Evolutionary conservation across 306 rosid genomes (phyloP), one percentile per base, ranked within the genome.

Genomic region (Citrullus amarus): DNA sequence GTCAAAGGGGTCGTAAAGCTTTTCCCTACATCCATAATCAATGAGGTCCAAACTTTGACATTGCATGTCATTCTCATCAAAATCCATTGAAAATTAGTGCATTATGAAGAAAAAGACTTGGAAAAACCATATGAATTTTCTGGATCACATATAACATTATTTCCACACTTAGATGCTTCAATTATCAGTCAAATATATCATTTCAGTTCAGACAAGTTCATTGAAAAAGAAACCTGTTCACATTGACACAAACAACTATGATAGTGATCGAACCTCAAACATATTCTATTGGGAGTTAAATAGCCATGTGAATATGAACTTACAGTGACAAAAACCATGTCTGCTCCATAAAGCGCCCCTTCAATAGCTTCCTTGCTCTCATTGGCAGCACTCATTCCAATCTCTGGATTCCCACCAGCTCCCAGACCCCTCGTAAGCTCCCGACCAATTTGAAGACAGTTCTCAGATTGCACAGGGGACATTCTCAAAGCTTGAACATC

Each of bases 371-470:
- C 90, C 81, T 81, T 87, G 85, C 99, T 95, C 80, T 95, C 99
- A 78, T 95, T 87, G 44, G 99, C 99, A 82, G 99, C 99, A 88
- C 87, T 95, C 99, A 95, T 95, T 71, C 99, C 99, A 82, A 95
- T 90, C 75, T 95, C 99, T 2, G 99, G 99, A 85, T 92, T 92
- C 50, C 99, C 99, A 83, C 99, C 99, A 1, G 99, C 97, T 22
- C 99, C 99, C 76, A 95, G 99, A 75, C 99, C 99, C 80, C 99
- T 84, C 0, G 99, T 95, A 82, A 95, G 97, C 91, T 92, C 99
- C 79, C 86, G 92, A 81, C 99, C 99, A 25, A 95, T 95, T 75
- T 91, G 99, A 75, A 95, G 86, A 54, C 97, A 88, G 74, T 95
- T 89, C 74, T 86, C 93, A 53, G 92, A 87, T 78, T 77, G 43